A percentile compares a stretch with the other conserved stretches of the same genome.
phyloP scores from a whole-genome alignment of 2,329 filamentous ascomycete species.

The Aspergillus sp. region DNA sequence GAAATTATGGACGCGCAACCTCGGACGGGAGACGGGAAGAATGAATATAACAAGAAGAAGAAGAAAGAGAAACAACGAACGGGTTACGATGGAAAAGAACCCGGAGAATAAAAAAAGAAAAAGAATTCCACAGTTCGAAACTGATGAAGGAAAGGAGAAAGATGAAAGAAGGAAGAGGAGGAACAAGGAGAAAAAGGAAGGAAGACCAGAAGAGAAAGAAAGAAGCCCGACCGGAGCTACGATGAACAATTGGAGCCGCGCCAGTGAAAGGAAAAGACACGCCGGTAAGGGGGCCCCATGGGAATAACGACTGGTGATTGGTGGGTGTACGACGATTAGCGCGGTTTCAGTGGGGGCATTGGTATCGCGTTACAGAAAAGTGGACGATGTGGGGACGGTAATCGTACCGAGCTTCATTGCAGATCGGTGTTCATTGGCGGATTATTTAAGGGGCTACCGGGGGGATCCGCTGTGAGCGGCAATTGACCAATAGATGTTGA shows the following conservation, averaged over 20 bases:
- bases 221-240: constrained; percentile 1
- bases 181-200: neutral
- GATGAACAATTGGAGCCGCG: constrained; percentile 3
- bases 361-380: neutral
- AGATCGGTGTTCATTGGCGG: neutral
- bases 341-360: neutral
- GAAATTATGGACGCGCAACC: constrained; percentile 1
- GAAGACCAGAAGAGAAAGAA: constrained; percentile 2
- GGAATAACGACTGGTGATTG: neutral
- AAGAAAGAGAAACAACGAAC: neutral
- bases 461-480: neutral
- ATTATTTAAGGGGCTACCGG: neutral
- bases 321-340: neutral
- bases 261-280: constrained; percentile 3
- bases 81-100: neutral
- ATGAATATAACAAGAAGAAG: neutral
- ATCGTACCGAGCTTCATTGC: no score
- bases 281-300: constrained; percentile 1
- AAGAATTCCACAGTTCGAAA: neutral
- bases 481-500: neutral
- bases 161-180: neutral
- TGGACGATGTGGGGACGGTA: neutral
- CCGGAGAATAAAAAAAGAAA: neutral
- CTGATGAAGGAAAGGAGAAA: neutral
- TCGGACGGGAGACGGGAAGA: neutral